phyloP scores from a whole-genome alignment of 305 asterid genomes.

The Fraxinus velutina region DNA sequence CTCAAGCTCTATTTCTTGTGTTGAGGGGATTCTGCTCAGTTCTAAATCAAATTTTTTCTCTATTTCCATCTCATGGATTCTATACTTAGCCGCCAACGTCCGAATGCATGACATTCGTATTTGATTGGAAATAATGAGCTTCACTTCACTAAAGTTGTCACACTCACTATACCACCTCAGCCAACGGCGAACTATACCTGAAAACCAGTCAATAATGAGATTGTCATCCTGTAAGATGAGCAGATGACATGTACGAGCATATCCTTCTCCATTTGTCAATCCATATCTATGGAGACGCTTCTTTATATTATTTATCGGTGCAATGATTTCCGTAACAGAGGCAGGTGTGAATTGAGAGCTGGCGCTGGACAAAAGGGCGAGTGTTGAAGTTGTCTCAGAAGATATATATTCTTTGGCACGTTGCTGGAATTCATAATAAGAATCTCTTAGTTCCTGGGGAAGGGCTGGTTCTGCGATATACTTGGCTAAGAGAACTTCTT shows the following conservation, averaged over 20 bases:
- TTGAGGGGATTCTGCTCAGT: constrained; percentile 62
- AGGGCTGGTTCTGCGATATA: constrained; percentile 73
- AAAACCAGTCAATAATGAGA: constrained; percentile 72
- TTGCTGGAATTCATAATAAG: constrained; percentile 65
- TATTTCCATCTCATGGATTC: constrained; percentile 63
- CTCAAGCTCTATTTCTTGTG: constrained; percentile 60
- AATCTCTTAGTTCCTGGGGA: constrained; percentile 67
- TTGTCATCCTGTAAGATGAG: constrained; percentile 55
- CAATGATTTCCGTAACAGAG: constrained; percentile 43
- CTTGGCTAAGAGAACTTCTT: constrained; percentile 54
- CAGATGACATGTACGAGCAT: constrained; percentile 51
- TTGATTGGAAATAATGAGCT: constrained; percentile 54
- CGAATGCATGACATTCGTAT: constrained; percentile 70
- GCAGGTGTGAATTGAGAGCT: constrained; percentile 27
- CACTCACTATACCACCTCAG: constrained; percentile 69
- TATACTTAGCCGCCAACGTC: constrained; percentile 64
- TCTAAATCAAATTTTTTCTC: constrained; percentile 66
- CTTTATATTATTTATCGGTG: constrained; percentile 49
- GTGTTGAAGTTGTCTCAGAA: constrained; percentile 68
- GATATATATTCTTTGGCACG: constrained; percentile 55
- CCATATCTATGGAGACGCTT: constrained; percentile 73
- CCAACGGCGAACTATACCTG: constrained; percentile 69
- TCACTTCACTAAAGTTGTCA: constrained; percentile 61
- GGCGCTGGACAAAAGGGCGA: constrained; percentile 54
- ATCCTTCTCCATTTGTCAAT: constrained; percentile 54